Conservation (phyloP, 139 green algal species). For the Mychonastes homosphaera region DNA sequence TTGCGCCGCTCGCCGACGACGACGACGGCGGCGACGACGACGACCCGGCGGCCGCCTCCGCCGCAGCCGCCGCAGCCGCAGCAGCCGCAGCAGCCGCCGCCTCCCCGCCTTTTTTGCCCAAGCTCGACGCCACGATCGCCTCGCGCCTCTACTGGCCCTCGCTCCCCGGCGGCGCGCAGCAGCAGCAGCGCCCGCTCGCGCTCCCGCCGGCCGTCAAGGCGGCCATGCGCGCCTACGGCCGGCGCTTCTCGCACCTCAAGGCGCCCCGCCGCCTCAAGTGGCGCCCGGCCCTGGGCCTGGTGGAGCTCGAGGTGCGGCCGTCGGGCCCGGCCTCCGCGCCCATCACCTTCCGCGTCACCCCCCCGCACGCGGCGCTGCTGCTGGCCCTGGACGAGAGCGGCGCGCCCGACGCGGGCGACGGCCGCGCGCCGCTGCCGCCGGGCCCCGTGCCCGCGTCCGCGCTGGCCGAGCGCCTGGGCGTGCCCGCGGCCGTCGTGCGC, state of each 20-base stretch:
- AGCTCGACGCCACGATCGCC: slow-evolving; percentile 56
- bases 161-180: too few species aligned
- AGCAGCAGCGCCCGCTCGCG: slow-evolving; percentile 32
- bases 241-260: slow-evolving; percentile 65
- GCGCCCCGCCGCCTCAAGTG: slow-evolving; percentile 80
- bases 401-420: not conserved
- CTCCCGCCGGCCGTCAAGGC: slow-evolving; percentile 38
- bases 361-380: slow-evolving; percentile 69
- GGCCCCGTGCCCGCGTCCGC: slow-evolving; percentile 23
- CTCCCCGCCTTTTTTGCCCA: slow-evolving; percentile 8
- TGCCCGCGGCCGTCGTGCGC: slow-evolving; percentile 42
- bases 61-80: slow-evolving; percentile 2
- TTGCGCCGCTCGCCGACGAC: too few species aligned
- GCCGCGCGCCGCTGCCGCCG: too few species aligned
- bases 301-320: slow-evolving; percentile 65
- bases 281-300: slow-evolving; percentile 55
- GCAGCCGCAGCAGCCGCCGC: slow-evolving; percentile 13
- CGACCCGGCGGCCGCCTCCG: too few species aligned
- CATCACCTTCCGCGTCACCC: slow-evolving; percentile 42
- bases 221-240: slow-evolving; percentile 34
- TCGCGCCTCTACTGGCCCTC: slow-evolving; percentile 85
- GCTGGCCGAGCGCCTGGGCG: slow-evolving; percentile 40
- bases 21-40: too few species aligned
- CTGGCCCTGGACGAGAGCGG: slow-evolving; percentile 17
- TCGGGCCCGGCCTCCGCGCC: slow-evolving; percentile 15